phyloP scores from a whole-genome alignment of 2,329 filamentous ascomycete genomes.

The Leptographium lundbergii region DNA sequence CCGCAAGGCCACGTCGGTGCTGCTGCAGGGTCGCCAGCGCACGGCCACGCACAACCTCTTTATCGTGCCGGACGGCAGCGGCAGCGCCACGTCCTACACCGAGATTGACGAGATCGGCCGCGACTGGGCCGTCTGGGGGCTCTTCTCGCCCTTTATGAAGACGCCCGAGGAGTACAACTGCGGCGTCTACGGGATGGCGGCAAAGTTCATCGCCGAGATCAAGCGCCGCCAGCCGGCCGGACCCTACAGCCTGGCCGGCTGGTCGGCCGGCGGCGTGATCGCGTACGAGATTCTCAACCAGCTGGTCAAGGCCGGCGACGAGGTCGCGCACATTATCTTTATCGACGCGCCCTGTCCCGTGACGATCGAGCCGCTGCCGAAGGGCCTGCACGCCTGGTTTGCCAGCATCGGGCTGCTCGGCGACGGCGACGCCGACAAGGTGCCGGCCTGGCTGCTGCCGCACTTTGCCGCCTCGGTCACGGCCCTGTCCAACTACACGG shows the following conservation, averaged over 20 bases:
- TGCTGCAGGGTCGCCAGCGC: conserved; percentile 37
- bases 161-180: conserved; percentile 52
- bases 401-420: conserved; percentile 60
- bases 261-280: conserved; percentile 66
- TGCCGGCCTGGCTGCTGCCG: conserved; percentile 60
- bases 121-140: conserved; percentile 35
- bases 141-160: conserved; percentile 63
- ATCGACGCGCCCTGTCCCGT: conserved; percentile 56
- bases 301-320: conserved; percentile 42
- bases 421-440: conserved; percentile 43
- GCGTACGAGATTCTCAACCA: conserved; percentile 55
- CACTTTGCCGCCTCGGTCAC: conserved; percentile 60
- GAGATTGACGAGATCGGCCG: conserved; percentile 39
- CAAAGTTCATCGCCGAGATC: conserved; percentile 56
- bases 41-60: conserved; percentile 36
- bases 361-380: conserved; percentile 55
- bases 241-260: conserved; percentile 57
- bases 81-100: conserved; percentile 54
- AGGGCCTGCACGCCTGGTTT: conserved; percentile 55
- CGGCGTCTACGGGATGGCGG: conserved; percentile 51
- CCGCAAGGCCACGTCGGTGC: conserved; percentile 34
- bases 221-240: conserved; percentile 56
- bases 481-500: conserved; percentile 56
- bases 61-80: conserved; percentile 43
- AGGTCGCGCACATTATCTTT: conserved; percentile 47